A percentile compares a stretch with the other conserved stretches of the same genome.
Conservation (phyloP, 768 basidiomycete species). For the Kwoniella dejecticola region DNA sequence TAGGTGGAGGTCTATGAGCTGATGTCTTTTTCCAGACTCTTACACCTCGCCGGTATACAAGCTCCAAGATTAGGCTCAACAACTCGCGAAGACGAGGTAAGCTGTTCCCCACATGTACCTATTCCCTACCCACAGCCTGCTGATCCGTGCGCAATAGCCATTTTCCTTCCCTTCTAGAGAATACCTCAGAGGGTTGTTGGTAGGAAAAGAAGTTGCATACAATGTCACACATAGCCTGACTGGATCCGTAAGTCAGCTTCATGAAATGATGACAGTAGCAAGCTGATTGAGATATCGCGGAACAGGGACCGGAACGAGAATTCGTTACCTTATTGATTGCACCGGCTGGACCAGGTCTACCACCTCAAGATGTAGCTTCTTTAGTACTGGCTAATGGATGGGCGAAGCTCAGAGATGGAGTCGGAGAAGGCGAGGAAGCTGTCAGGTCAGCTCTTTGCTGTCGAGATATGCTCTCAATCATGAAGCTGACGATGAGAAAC, state of each 20-base stretch:
- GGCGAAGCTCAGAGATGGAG: constrained; percentile 81
- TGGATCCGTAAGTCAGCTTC: not conserved
- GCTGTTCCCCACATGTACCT: constrained; percentile 19
- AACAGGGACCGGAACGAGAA: constrained; percentile 41
- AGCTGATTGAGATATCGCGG: not conserved
- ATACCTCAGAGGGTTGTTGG: constrained; percentile 77
- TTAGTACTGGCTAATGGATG: constrained; percentile 79
- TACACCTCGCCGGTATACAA: constrained; percentile 83
- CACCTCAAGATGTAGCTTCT: constrained; percentile 52
- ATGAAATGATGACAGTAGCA: no score
- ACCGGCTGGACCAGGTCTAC: constrained; percentile 50
- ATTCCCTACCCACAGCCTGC: not conserved
- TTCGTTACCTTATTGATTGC: constrained; percentile 52
- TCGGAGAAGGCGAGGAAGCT: constrained; percentile 60
- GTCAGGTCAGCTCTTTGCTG: constrained; percentile 34
- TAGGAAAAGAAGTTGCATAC: constrained; percentile 90
- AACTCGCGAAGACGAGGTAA: constrained; percentile 83
- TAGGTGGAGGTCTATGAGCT: no score
- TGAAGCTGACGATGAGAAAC: not conserved
- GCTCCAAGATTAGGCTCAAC: constrained; percentile 83
- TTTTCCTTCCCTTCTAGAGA: constrained; percentile 94
- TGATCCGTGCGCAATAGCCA: constrained; percentile 59
- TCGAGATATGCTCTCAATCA: not conserved
- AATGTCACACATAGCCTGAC: constrained; percentile 65
- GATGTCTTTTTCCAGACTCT: constrained; percentile 62